Evolutionary conservation across 176 grass and related monocot species (phyloP), one percentile per base, ranked within the genome.

Genomic region (Aegilops bicornis): DNA sequence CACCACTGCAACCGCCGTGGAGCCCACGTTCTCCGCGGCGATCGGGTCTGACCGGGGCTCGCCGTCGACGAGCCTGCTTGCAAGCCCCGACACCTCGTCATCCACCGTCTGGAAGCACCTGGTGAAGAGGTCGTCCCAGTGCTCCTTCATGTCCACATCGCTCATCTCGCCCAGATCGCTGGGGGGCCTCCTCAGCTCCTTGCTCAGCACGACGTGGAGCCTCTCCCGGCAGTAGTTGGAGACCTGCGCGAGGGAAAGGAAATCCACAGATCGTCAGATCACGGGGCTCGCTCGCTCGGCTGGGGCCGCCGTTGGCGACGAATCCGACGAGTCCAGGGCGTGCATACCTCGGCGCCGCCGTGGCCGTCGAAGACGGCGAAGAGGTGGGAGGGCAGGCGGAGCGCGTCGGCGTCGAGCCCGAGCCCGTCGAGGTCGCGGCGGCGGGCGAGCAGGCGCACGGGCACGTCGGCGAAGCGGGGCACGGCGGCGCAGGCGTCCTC

Each of bases 321-420:
- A 64, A 66, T 32, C 56, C 56, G 20, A 59, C 50, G 16, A 0
- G 50, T 2, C 50, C 50, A 6, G 19, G 19, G 56, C 19, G 7
- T 59, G 8, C 56, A 36, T 84, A 93, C 93, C 91, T 95, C 86
- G 31, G 77, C 67, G 66, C 94, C 91, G 47, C 94, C 94, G 85
- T 95, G 94, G 61, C 94, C 94, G 71, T 95, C 94, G 77, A 91
- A 95, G 22, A 95, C 88, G 35, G 86, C 91, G 66, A 95, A 91
- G 32, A 95, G 83, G 80, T 95, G 91, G 0, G 87, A 91, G 3
- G 91, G 83, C 31, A 95, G 82, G 37, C 87, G 79, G 73, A 97
- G 84, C 25, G 63, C 86, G 73, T 40, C 79, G 36, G 88, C 80
- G 65, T 91, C 88, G 47, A 88, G 42, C 23, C 90, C 85, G 20